Base-by-base conservation (phyloP, 73 alveolate species). In the Paraurostyla sp. region DNA sequence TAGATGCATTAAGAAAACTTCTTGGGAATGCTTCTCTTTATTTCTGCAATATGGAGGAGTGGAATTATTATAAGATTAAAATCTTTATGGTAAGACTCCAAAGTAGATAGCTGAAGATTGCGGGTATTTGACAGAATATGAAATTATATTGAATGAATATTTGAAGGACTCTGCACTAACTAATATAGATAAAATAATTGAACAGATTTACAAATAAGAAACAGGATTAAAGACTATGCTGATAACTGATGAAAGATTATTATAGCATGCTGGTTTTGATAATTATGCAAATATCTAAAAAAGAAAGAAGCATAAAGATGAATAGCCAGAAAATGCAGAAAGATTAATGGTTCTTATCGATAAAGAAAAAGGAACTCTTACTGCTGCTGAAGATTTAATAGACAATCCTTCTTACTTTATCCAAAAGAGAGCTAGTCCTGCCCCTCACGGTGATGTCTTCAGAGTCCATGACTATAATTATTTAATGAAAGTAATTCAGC, bases 261-360 rank as follows among this genome's bases (percentile, higher is more conserved):
- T 89, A 0, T 23, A 62, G 33, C 95, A 90, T 40, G 95, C 95
- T 7, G 95, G 95, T 2, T 90, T 90, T 48, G 80, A 69, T 6
- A 59, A 69, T 25, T 59, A 82, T 36, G 25, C 2, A 15, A 68
- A 45, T 42, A 30, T 25, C 4, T 7, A 18, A 43, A 35, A 59
- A 43, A 65, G 92, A 49, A 65, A 11, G 57, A 43, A 42, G 7
- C 91, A 90, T 18, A 90, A 76, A 52, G 90, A 82, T 16, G 33
- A 36, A 27, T 57, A 90, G 80, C 92, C 90, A 23, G 95, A 90
- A 42, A 90, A 90, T 69, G 92, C 95, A 27, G 95, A 90, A 65
- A 51, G 96, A 52, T 60, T 83, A 9, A 81, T 84, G 83, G 93
- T 87, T 22, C 87, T 92, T 41, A 59, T 92, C 13, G 76, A 80